Conservation (phyloP, 2,329 filamentous ascomycete species). For the Diaporthe caulivora region DNA sequence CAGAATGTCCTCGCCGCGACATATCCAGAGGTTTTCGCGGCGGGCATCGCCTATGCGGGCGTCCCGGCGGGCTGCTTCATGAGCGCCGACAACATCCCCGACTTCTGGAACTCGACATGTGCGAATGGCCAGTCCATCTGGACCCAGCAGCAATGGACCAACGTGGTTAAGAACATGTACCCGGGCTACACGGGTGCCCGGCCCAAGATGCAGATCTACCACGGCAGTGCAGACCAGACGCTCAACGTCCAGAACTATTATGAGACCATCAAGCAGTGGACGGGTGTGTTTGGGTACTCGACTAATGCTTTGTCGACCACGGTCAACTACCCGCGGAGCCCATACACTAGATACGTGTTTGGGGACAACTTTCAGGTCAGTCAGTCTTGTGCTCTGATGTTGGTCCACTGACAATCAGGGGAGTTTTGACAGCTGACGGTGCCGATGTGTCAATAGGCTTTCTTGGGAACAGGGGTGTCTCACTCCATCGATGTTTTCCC, state of each 20-base stretch:
- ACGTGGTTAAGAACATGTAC: slow-evolving; percentile 59
- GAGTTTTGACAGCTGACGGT: background rate
- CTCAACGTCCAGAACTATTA: slow-evolving; percentile 66
- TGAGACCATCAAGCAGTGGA: slow-evolving; percentile 70
- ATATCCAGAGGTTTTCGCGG: slow-evolving; percentile 62
- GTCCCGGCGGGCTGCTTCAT: slow-evolving; percentile 59
- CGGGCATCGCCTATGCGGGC: slow-evolving; percentile 58
- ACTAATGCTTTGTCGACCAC: background rate
- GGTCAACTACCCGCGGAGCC: background rate
- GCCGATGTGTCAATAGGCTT: background rate
- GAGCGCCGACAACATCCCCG: slow-evolving; percentile 51
- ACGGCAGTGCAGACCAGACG: slow-evolving; percentile 64
- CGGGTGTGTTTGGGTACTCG: slow-evolving; percentile 58
- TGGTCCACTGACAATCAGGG: background rate
- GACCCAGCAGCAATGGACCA: slow-evolving; percentile 61
- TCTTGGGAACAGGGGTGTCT: background rate
- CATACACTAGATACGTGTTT: slow-evolving; percentile 9
- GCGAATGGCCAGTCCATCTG: slow-evolving; percentile 58
- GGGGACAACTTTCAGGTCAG: slow-evolving; percentile 2
- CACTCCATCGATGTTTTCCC: slow-evolving; percentile 17
- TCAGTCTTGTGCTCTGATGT: too few relatives aligned
- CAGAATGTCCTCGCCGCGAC: slow-evolving; percentile 55
- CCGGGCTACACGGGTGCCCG: slow-evolving; percentile 62
- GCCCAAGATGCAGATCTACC: slow-evolving; percentile 70
- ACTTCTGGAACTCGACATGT: slow-evolving; percentile 65